Evolutionary conservation across 768 basidiomycete genomes (phyloP).

Genomic region (Termitomyces sp.): DNA sequence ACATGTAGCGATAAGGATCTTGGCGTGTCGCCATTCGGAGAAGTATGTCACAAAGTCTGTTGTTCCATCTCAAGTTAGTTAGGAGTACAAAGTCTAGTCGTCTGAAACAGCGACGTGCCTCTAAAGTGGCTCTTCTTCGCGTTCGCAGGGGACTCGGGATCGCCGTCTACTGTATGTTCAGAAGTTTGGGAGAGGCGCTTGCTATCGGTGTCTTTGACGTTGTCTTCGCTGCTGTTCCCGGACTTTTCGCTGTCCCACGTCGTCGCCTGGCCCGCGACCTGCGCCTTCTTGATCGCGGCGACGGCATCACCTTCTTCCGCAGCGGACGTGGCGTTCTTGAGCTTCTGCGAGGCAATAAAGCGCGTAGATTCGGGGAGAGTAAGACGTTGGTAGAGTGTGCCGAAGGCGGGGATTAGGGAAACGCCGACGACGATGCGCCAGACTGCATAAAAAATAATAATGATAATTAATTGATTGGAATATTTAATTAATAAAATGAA

Average conservation of each 20-base stretch:
- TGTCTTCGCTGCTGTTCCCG: not conserved
- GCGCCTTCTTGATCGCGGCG: slow-evolving; percentile 30
- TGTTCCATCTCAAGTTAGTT: not conserved
- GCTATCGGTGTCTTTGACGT: not conserved
- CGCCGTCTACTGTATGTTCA: not conserved
- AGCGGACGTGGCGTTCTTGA: slow-evolving; percentile 13
- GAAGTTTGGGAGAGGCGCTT: not conserved
- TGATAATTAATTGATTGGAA: not conserved
- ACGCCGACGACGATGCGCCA: slow-evolving; percentile 78
- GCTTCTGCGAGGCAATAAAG: slow-evolving; percentile 41
- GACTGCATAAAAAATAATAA: slow-evolving; percentile 27
- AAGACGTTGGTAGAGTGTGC: slow-evolving; percentile 71
- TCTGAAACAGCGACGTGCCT: slow-evolving; percentile 26
- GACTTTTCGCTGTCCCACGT: slow-evolving; percentile 14
- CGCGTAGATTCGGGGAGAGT: slow-evolving; percentile 68
- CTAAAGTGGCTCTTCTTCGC: slow-evolving; percentile 42
- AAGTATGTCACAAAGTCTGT: slow-evolving; percentile 64
- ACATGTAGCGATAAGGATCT: slow-evolving; percentile 64
- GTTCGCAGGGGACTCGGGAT: slow-evolving; percentile 18
- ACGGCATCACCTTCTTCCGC: slow-evolving; percentile 22
- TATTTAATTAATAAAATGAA: not conserved
- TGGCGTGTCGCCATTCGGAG: slow-evolving; percentile 67
- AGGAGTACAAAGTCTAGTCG: not conserved
- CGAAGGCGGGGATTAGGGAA: slow-evolving; percentile 72
- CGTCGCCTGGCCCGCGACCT: slow-evolving; percentile 19